These are phyloP conservation scores for Fusarium proliferatum DNA, from an alignment of 2,329 filamentous ascomycete genomes.

Conservation along the genomic window DNA sequence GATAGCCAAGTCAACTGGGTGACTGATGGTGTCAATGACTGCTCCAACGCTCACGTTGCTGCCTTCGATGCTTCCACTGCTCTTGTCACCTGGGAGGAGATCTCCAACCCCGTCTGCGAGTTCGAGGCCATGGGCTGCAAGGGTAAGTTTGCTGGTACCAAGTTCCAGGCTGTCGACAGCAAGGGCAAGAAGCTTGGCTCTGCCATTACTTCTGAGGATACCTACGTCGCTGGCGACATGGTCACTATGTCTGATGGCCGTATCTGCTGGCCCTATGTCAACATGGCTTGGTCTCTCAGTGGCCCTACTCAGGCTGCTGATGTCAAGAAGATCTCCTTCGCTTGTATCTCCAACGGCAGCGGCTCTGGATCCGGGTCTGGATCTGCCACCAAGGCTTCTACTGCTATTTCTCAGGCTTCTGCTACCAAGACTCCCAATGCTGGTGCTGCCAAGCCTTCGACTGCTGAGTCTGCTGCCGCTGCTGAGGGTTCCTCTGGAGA, in stretches of 20 bases:
- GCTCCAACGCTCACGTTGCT: slow-evolving; percentile 68
- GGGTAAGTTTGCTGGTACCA: slow-evolving; percentile 68
- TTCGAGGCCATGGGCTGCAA: slow-evolving; percentile 69
- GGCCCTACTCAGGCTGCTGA: slow-evolving; percentile 36
- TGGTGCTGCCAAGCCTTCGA: slow-evolving; percentile 15
- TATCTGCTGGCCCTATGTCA: slow-evolving; percentile 71
- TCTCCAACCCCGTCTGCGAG: slow-evolving; percentile 64
- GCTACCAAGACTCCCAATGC: slow-evolving; percentile 18
- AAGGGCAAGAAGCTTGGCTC: slow-evolving; percentile 63
- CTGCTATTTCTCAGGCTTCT: slow-evolving; percentile 9
- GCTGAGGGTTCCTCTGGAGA: slow-evolving; percentile 6
- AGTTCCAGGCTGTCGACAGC: slow-evolving; percentile 67
- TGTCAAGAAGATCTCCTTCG: slow-evolving; percentile 63
- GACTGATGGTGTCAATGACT: slow-evolving; percentile 61
- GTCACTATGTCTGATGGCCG: slow-evolving; percentile 67
- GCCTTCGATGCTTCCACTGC: slow-evolving; percentile 63
- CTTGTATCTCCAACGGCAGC: slow-evolving; percentile 53
- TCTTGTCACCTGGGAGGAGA: slow-evolving; percentile 71
- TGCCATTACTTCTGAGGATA: slow-evolving; percentile 60
- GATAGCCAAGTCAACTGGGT: slow-evolving; percentile 71
- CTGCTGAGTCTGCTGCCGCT: slow-evolving; percentile 7
- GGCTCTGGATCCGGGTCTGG: slow-evolving; percentile 7
- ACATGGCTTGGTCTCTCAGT: slow-evolving; percentile 61
- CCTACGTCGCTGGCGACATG: slow-evolving; percentile 72
- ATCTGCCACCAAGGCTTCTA: slow-evolving; percentile 9